A percentile compares a stretch with the other conserved stretches of the same genome.
Evolutionary conservation across 257 asterid genomes (phyloP).

Genomic region (Schizonepeta tenuifolia): DNA sequence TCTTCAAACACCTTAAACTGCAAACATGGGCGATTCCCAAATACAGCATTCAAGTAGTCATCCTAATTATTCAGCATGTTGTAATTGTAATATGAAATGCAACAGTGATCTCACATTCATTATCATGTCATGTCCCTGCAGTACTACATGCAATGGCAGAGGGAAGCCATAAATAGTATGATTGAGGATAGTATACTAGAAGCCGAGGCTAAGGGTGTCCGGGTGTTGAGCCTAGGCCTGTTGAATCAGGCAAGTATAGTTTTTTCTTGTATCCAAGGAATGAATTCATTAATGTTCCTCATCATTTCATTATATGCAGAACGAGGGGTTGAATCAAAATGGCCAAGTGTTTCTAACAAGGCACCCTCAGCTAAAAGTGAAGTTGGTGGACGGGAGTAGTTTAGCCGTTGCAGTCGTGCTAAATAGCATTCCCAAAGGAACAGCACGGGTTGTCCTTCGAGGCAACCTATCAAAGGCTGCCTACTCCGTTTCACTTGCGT

Average conservation of each 20-base stretch:
- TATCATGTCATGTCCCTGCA: slow-evolving; percentile 36
- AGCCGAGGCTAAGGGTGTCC: slow-evolving; percentile 54
- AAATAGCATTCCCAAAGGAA: slow-evolving; percentile 56
- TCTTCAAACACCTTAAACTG: slow-evolving; percentile 51
- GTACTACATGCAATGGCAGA: slow-evolving; percentile 61
- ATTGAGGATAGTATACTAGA: slow-evolving; percentile 55
- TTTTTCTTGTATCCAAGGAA: not conserved
- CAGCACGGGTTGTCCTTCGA: slow-evolving; percentile 49
- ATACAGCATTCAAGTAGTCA: slow-evolving; percentile 57
- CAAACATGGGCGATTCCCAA: slow-evolving; percentile 68
- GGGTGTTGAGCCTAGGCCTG: slow-evolving; percentile 52
- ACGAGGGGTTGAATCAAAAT: slow-evolving; percentile 40
- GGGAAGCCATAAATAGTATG: slow-evolving; percentile 45
- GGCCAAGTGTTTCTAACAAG: slow-evolving; percentile 50
- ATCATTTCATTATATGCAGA: slow-evolving; percentile 41
- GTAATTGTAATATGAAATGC: not conserved
- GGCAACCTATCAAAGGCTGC: slow-evolving; percentile 54
- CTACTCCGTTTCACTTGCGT: slow-evolving; percentile 43
- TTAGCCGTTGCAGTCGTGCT: slow-evolving; percentile 57
- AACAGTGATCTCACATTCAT: slow-evolving; percentile 15
- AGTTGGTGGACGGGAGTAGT: slow-evolving; percentile 60
- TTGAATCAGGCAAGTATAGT: slow-evolving; percentile 56
- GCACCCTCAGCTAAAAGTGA: slow-evolving; percentile 50
- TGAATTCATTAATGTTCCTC: slow-evolving; percentile 13
- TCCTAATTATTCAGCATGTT: slow-evolving; percentile 14